Evolutionary conservation across 2,329 filamentous ascomycete genomes (phyloP).

Genomic region (Aspergillus costaricaensis): DNA sequence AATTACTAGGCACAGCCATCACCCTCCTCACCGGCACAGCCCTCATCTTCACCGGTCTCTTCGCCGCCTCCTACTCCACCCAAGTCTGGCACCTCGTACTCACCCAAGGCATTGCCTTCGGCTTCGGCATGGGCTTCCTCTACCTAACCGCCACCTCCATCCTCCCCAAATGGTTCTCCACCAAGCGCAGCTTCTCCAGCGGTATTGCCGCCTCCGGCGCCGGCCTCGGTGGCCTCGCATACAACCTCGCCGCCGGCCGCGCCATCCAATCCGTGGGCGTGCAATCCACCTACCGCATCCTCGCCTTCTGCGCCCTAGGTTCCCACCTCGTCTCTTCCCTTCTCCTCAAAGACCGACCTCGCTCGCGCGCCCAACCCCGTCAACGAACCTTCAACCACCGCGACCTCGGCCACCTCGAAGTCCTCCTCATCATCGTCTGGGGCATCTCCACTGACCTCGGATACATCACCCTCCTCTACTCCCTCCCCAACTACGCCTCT

Average conservation of each 20-base stretch:
- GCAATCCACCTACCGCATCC: slow-evolving; percentile 31
- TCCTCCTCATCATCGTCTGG: slow-evolving; percentile 33
- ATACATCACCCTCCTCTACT: slow-evolving; percentile 6
- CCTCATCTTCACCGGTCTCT: not conserved
- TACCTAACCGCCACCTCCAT: slow-evolving; percentile 24
- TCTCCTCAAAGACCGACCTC: slow-evolving; percentile 26
- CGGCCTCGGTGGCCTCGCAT: slow-evolving; percentile 25
- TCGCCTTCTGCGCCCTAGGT: slow-evolving; percentile 27
- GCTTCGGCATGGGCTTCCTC: slow-evolving; percentile 28
- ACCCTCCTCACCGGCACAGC: not conserved
- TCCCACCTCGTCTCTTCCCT: slow-evolving; percentile 26
- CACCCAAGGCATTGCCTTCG: slow-evolving; percentile 27
- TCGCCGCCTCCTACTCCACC: slow-evolving; percentile 29
- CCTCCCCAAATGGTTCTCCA: slow-evolving; percentile 34
- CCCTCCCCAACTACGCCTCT: slow-evolving; percentile 6
- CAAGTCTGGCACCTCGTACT: slow-evolving; percentile 27
- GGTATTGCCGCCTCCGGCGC: slow-evolving; percentile 31
- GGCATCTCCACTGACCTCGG: slow-evolving; percentile 44
- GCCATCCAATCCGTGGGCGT: slow-evolving; percentile 33
- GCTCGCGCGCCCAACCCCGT: slow-evolving; percentile 1
- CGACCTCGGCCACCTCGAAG: not conserved
- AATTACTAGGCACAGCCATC: not conserved
- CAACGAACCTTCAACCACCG: not conserved
- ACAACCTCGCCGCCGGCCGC: slow-evolving; percentile 26
- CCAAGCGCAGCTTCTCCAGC: slow-evolving; percentile 32